Evolutionary conservation across 306 rosid species (phyloP), one percentile per base, ranked within the genome.

Genomic region (Rosa rugosa): DNA sequence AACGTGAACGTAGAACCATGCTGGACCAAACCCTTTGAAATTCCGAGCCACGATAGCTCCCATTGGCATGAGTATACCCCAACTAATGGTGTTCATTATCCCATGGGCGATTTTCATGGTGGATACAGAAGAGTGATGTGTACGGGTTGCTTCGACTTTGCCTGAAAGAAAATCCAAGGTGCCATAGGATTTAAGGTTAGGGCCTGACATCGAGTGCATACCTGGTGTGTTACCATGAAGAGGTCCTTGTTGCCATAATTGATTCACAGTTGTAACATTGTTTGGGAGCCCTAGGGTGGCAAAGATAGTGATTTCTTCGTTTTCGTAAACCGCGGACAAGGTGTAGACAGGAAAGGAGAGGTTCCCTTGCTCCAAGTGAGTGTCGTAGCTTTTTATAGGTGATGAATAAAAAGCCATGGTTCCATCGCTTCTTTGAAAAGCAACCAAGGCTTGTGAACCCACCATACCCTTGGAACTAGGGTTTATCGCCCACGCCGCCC

Each of bases 401-500:
- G 89, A 83, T 0, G 91, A 54, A 6, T 81, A 77, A 0, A 79
- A 78, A 1, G 25, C 62, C 50, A 81, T n/a, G 5, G 18, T 77
- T 0, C 84, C 88, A n/a, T 85, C 74, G 0, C 42, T 53, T 75
- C 11, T 38, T 76, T 65, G 17, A 16, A 67, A 20, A 0, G 85
- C 84, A 0, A 85, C 64, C 0, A 85, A 25, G 11, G 90, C 77
- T 60, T 89, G 89, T 0, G 90, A 79, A 0, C 89, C 93, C 0
- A 80, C 9, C 93, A 89, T 87, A 0, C 89, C 89, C 1, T 56
- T 79, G 14, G 85, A 71, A 0, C 65, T 85, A 3, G 89, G 90
- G 50, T 87, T 89, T 4, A 85, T 83, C 12, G 84, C 87, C 91
- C 89, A 88, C 0, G 87, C 77, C n/a, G 77, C 25, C 91, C 89